Conservation (phyloP, 345 rosid genomes). For the Gossypium ekmanianum region DNA sequence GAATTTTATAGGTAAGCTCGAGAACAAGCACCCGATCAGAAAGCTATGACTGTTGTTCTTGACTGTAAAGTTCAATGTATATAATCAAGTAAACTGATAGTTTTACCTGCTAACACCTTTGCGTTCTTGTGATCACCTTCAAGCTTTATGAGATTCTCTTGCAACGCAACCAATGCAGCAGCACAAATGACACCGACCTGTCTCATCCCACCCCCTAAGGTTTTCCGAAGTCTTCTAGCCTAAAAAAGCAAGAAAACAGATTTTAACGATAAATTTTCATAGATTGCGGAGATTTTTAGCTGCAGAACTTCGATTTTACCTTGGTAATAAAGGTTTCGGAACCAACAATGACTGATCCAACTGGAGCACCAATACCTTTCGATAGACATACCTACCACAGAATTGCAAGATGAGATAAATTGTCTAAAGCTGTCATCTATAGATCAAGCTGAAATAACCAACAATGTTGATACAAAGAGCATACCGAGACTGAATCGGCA, state of each 20-base stretch:
- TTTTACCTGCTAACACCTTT: constrained; percentile 69
- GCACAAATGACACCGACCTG: constrained; percentile 83
- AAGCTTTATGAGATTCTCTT: constrained; percentile 61
- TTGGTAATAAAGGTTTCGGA: constrained; percentile 64
- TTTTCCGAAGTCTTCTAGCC: constrained; percentile 86
- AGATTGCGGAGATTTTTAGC: constrained; percentile 4
- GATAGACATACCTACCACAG: constrained; percentile 68
- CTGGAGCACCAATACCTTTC: constrained; percentile 92
- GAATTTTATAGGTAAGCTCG: not conserved
- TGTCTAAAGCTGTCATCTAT: not conserved
- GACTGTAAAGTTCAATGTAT: not conserved
- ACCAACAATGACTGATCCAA: constrained; percentile 89
- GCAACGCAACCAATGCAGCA: constrained; percentile 75
- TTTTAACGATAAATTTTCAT: not conserved
- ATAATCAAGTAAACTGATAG: not conserved
- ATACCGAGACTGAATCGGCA: constrained; percentile 87
- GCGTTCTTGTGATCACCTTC: constrained; percentile 78
- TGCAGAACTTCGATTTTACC: constrained; percentile 32
- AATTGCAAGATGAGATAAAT: not conserved
- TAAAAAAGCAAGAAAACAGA: constrained; percentile 16
- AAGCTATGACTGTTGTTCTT: not conserved
- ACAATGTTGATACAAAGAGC: constrained; percentile 3
- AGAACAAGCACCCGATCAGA: not conserved
- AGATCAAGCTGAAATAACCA: not conserved
- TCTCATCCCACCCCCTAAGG: constrained; percentile 97